phyloP scores from a whole-genome alignment of 192 early-diverging fungal species.

The Coemansia sp. region DNA sequence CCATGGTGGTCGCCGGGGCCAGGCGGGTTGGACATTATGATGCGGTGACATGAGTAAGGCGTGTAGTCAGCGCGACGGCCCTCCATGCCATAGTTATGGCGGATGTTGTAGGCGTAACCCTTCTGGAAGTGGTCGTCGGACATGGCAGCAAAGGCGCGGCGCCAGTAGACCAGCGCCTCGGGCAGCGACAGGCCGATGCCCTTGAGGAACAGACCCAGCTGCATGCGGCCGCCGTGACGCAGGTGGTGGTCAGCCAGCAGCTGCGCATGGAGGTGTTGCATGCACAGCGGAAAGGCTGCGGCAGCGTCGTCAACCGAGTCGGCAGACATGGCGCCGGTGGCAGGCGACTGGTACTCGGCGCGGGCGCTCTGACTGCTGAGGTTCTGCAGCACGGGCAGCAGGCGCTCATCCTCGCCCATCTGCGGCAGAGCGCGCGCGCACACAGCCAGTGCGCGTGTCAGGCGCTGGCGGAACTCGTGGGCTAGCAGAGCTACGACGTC shows the following conservation, averaged over 20 bases:
- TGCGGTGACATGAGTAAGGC: conserved; percentile 81
- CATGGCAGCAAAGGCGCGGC: conserved; percentile 71
- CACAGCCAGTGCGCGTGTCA: conserved; percentile 55
- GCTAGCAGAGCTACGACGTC: conserved; percentile 74
- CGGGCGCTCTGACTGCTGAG: conserved; percentile 80
- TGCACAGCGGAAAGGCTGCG: conserved; percentile 86
- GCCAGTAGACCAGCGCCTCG: conserved; percentile 92
- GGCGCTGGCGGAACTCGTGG: conserved; percentile 69
- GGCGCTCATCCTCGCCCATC: conserved; percentile 89
- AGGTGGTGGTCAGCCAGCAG: conserved; percentile 77
- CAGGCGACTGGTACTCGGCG: conserved; percentile 60
- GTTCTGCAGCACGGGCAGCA: conserved; percentile 83
- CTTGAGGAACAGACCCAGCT: conserved; percentile 93
- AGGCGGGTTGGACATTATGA: conserved; percentile 80
- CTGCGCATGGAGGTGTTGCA: conserved; percentile 75
- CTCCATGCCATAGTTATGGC: conserved; percentile 95
- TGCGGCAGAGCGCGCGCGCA: conserved; percentile 78
- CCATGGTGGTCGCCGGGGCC: conserved; percentile 87
- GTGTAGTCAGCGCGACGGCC: conserved; percentile 80
- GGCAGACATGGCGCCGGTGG: conserved; percentile 62
- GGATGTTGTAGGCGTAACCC: conserved; percentile 90
- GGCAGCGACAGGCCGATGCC: conserved; percentile 85
- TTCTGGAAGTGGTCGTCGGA: conserved; percentile 92
- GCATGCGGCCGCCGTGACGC: conserved; percentile 84
- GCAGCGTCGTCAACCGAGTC: conserved; percentile 67